Base-by-base conservation (phyloP, 768 basidiomycete genomes). In the Agaricus subrufescens region DNA sequence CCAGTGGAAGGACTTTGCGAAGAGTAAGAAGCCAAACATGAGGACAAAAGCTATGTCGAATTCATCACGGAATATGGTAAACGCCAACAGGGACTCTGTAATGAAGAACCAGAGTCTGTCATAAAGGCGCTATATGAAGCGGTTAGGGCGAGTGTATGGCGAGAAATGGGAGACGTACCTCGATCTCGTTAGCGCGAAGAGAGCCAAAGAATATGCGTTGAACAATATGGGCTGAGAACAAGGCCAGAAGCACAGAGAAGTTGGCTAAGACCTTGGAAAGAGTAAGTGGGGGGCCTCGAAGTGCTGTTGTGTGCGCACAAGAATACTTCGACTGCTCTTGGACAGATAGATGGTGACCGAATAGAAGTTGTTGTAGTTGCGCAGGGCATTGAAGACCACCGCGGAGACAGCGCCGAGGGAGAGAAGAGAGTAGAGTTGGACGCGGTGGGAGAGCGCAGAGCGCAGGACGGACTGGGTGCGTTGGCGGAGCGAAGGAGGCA, bases 1-100 rank as follows among this genome's bases (percentile, higher is more conserved):
- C 97, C 97, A 99, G 68, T 99, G 97, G 72, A 98, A 98, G 46
- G 93, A 94, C 68, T 98, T 98, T 62, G 97, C 81, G 61, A 97
- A 96, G 14, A 98, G 82, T 10, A 99, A 75, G 65, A 93, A 84
- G n/a, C 89, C 88, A 67, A 98, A 98, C 87, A 96, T 93, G 62
- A 94, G 73, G 45, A 88, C 88, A 67, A 98, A 98, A 3, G 86
- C 83, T n/a, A 87, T 81, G 70, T 95, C 92, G 67, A 96, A 94
- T 69, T 94, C 92, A 70, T 95, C 92, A 57, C 94, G 82, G 73
- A 99, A 99, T 62, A 98, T 98, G 37, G 97, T 97, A 67, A 98
- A 89, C 0, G 97, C 96, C 50, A 99, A 76, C 37, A 99, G 77
- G 6, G 93, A 95, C 69, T 99, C 97, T 1, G 97, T 98, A 49